phyloP scores from a whole-genome alignment of 495 filamentous ascomycete genomes.

The Lentithecium fluviatile region DNA sequence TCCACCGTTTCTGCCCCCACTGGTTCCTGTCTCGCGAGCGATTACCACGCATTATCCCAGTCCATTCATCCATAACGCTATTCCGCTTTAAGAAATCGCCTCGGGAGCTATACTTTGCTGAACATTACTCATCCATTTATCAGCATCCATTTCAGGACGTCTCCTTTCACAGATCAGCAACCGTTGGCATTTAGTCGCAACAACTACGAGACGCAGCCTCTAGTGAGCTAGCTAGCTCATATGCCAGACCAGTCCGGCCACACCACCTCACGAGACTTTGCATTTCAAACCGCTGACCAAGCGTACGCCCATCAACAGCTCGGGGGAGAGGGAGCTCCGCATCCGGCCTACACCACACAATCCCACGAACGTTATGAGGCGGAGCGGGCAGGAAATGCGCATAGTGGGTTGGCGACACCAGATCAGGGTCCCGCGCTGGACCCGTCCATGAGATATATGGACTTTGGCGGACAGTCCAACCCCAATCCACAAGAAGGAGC shows the following conservation, averaged over 20 bases:
- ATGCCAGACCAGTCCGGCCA: constrained; percentile 33
- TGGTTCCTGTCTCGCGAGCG: no score
- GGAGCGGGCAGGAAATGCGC: constrained; percentile 17
- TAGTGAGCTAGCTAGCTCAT: constrained; percentile 16
- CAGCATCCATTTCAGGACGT: constrained; percentile 3
- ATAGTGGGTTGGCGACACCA: constrained; percentile 3
- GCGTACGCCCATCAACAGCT: constrained; percentile 13
- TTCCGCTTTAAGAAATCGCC: constrained; percentile 1
- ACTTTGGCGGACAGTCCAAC: constrained; percentile 13
- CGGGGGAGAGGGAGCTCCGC: constrained; percentile 8
- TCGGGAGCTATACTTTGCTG: background rate
- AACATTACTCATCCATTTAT: constrained; percentile 20
- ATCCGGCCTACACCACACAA: constrained; percentile 1
- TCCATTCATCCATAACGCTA: constrained; percentile 8
- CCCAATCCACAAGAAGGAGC: constrained; percentile 3
- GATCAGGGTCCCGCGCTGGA: constrained; percentile 15
- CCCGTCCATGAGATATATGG: constrained; percentile 5
- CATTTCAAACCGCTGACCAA: constrained; percentile 38
- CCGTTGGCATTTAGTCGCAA: background rate
- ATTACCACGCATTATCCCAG: background rate
- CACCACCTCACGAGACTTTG: constrained; percentile 35
- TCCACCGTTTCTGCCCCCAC: no score
- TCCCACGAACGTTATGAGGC: constrained; percentile 25
- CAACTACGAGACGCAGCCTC: constrained; percentile 8
- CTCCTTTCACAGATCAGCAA: background rate